phyloP scores from a whole-genome alignment of 1,139 yeast genomes.

The Suhomyces choctaworum region DNA sequence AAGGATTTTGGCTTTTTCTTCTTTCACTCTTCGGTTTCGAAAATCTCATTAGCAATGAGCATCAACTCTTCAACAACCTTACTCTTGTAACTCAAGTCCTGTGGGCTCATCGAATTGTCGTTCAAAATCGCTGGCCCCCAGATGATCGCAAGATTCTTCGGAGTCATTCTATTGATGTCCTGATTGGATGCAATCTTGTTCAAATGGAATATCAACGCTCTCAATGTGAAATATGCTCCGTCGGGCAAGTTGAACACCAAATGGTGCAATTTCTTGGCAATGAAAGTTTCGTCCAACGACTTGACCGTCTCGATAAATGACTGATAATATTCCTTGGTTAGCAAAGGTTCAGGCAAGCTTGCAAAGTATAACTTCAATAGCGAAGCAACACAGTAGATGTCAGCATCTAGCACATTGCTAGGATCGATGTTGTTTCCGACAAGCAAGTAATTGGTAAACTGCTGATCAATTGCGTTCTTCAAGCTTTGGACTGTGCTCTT shows the following conservation, averaged over 20 bases:
- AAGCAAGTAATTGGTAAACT: slow-evolving; percentile 62
- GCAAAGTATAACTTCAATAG: slow-evolving; percentile 67
- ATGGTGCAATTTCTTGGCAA: slow-evolving; percentile 79
- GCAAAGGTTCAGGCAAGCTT: slow-evolving; percentile 67
- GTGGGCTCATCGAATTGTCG: slow-evolving; percentile 63
- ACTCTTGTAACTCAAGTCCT: slow-evolving; percentile 80
- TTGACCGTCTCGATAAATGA: slow-evolving; percentile 74
- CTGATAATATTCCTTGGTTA: slow-evolving; percentile 57
- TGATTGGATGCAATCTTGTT: slow-evolving; percentile 69
- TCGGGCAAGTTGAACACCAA: slow-evolving; percentile 89
- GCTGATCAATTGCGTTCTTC: slow-evolving; percentile 70
- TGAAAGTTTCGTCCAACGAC: slow-evolving; percentile 47
- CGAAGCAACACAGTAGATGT: slow-evolving; percentile 73
- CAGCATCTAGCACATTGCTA: slow-evolving; percentile 59
- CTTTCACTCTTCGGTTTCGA: slow-evolving; percentile 71
- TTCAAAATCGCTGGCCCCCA: slow-evolving; percentile 92
- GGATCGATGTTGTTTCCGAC: slow-evolving; percentile 48
- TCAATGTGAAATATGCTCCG: slow-evolving; percentile 88
- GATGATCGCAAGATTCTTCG: slow-evolving; percentile 75
- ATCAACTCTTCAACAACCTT: slow-evolving; percentile 82
- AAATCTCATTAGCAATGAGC: slow-evolving; percentile 81
- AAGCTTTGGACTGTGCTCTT: slow-evolving; percentile 70
- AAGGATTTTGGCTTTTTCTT: neutral
- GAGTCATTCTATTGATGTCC: slow-evolving; percentile 73
- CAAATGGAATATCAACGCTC: slow-evolving; percentile 82